These are phyloP conservation scores for Acanthamoeba lenticulata DNA, from an alignment of 208 protist species.

Conservation along the genomic window DNA sequence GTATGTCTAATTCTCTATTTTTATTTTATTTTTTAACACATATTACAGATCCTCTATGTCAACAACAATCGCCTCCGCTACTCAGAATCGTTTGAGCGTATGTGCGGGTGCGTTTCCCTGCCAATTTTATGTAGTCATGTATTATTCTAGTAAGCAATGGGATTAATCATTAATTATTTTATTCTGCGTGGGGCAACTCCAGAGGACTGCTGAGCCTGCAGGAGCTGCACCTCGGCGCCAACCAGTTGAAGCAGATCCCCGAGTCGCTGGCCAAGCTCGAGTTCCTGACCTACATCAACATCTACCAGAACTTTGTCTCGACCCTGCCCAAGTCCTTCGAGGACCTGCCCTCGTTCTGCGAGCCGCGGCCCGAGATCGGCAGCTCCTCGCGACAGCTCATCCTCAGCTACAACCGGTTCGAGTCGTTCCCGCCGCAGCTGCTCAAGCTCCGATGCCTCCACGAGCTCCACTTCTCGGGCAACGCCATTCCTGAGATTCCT, in stretches of 20 bases:
- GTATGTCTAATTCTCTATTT: too few relatives aligned
- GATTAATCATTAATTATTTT: neutral
- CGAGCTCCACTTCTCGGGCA: conserved; percentile 59
- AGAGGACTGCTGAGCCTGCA: conserved; percentile 27
- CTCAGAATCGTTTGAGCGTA: neutral
- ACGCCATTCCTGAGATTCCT: conserved; percentile 10
- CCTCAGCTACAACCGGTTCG: conserved; percentile 59
- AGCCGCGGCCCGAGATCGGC: conserved; percentile 35
- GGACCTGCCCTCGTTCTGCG: conserved; percentile 44
- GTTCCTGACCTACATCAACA: conserved; percentile 18
- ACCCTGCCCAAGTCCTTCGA: neutral
- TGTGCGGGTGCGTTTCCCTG: neutral
- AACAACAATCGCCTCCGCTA: conserved; percentile 26
- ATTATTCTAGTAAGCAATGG: too few relatives aligned
- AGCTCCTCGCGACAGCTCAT: conserved; percentile 8
- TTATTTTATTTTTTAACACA: neutral
- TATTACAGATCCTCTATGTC: conserved; percentile 35
- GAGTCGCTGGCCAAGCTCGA: conserved; percentile 37
- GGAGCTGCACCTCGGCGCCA: conserved; percentile 42
- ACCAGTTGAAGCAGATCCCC: conserved; percentile 41
- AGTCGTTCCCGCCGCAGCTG: conserved; percentile 13
- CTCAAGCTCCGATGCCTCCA: conserved; percentile 7
- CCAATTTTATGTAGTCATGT: too few relatives aligned
- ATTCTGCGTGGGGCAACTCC: neutral
- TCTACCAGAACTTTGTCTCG: conserved; percentile 56